Conservation (phyloP, 139 green algal genomes). For the Picochlorum costavermella region DNA sequence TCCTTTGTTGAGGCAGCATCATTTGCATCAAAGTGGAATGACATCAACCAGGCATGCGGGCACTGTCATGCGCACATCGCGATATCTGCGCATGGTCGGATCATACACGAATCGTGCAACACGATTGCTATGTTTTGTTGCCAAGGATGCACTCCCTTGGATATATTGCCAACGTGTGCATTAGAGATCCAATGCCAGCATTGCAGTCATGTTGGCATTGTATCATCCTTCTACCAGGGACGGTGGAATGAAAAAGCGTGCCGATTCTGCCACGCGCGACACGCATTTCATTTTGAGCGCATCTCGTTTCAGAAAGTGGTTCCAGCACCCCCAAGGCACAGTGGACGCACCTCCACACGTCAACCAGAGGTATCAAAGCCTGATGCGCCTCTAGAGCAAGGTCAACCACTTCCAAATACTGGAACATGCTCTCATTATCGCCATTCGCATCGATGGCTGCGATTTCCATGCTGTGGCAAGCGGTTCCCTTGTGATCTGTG, state of each 20-base stretch:
- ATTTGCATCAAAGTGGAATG: background rate
- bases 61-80: slow-evolving; percentile 21
- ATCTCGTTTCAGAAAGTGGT: slow-evolving; percentile 1
- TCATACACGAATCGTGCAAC: slow-evolving; percentile 36
- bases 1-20: slow-evolving; percentile 6
- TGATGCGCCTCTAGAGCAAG: slow-evolving; percentile 4
- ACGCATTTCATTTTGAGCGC: slow-evolving; percentile 16
- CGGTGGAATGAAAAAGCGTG: slow-evolving; percentile 21
- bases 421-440: slow-evolving; percentile 64
- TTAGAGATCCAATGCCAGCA: slow-evolving; percentile 34
- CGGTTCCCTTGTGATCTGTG: slow-evolving; percentile 42
- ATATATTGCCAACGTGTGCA: slow-evolving; percentile 32
- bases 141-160: slow-evolving; percentile 20
- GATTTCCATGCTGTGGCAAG: slow-evolving; percentile 65
- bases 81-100: slow-evolving; percentile 6
- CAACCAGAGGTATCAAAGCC: background rate
- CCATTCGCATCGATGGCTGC: slow-evolving; percentile 64
- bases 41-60: slow-evolving; percentile 12
- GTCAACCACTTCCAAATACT: slow-evolving; percentile 43
- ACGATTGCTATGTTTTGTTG: slow-evolving; percentile 21
- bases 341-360: background rate
- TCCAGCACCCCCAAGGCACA: background rate
- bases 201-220: slow-evolving; percentile 18
- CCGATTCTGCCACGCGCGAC: slow-evolving; percentile 7
- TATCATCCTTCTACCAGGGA: slow-evolving; percentile 13